These are phyloP conservation scores for Candida broadrunensis DNA, from an alignment of 805 yeast species.

Conservation along the genomic window DNA sequence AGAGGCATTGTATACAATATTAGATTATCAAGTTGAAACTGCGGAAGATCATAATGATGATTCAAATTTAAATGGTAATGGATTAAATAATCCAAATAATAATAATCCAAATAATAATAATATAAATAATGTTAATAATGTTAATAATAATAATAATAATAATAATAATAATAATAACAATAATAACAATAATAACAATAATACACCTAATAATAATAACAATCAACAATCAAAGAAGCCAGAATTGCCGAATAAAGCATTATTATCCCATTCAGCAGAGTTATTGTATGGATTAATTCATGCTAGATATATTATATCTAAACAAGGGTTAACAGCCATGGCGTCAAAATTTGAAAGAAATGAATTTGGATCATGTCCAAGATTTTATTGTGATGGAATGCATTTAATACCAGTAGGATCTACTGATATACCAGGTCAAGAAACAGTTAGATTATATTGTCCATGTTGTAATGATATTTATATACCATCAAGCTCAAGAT, in stretches of 20 bases:
- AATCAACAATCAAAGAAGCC: conserved; percentile 6
- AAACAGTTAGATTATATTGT: conserved; percentile 88
- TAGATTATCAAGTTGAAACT: conserved; percentile 71
- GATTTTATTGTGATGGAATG: conserved; percentile 86
- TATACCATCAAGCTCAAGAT: conserved; percentile 82
- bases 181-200: background rate
- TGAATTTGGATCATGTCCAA: conserved; percentile 89
- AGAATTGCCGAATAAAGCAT: conserved; percentile 64
- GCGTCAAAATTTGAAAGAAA: conserved; percentile 90
- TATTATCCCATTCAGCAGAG: conserved; percentile 88
- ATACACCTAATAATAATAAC: background rate
- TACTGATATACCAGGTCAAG: conserved; percentile 85
- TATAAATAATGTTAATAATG: conserved; percentile 3
- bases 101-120: background rate
- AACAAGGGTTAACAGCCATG: conserved; percentile 85
- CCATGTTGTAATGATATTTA: conserved; percentile 93
- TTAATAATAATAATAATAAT: background rate
- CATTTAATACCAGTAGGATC: conserved; percentile 89
- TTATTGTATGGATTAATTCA: conserved; percentile 90
- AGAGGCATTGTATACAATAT: conserved; percentile 85
- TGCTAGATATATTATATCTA: conserved; percentile 84
- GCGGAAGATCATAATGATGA: conserved; percentile 31
- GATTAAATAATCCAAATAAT: background rate
- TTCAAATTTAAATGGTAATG: conserved; percentile 4
- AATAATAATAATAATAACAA: background rate